Evolutionary conservation across 2,329 filamentous ascomycete species (phyloP).

Genomic region (Pyrenophora teres): DNA sequence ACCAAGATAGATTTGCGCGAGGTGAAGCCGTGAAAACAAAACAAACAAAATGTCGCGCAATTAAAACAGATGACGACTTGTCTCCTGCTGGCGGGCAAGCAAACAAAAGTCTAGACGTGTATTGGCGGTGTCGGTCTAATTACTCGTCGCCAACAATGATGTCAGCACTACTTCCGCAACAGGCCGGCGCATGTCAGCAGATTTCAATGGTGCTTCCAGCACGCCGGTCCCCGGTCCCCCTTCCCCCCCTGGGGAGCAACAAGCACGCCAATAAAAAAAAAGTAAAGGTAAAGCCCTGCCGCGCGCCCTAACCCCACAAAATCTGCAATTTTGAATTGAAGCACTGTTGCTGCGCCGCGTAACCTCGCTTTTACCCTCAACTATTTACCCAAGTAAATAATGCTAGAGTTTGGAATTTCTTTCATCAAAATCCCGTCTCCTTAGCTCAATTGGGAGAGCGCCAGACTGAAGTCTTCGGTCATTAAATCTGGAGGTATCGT

Average conservation of each 20-base stretch:
- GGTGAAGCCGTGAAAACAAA: background rate
- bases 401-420: background rate
- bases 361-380: too few species aligned
- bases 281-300: too few species aligned
- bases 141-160: constrained; percentile 10
- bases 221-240: background rate
- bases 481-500: constrained; percentile 39
- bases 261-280: too few species aligned
- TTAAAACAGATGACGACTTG: background rate
- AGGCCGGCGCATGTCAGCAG: constrained; percentile 14
- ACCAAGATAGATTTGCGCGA: background rate
- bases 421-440: constrained; percentile 22
- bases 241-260: too few species aligned
- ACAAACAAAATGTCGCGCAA: background rate
- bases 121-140: too few species aligned
- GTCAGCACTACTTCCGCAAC: constrained; percentile 20
- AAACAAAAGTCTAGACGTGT: background rate
- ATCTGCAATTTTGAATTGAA: too few species aligned
- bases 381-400: background rate
- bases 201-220: background rate
- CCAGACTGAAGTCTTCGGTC: constrained; percentile 39
- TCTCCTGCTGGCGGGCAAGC: background rate
- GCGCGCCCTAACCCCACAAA: too few species aligned
- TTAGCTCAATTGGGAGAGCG: constrained; percentile 42
- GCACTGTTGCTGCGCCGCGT: too few species aligned